phyloP scores from a whole-genome alignment of 2,329 filamentous ascomycete genomes.

The Cladophialophora yegresii region DNA sequence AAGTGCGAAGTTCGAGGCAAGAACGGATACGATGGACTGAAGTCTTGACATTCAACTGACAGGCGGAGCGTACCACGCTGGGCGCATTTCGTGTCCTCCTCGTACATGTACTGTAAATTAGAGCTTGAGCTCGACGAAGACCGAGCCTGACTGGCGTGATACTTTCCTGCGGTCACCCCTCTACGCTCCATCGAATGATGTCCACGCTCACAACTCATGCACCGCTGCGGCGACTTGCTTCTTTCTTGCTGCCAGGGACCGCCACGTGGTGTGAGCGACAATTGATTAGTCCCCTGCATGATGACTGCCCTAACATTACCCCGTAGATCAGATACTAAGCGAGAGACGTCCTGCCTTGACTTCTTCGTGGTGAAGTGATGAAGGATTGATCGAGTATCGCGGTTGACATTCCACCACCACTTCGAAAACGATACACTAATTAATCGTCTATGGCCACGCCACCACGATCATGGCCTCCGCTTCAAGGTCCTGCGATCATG shows the following conservation, averaged over 20 bases:
- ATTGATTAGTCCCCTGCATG: constrained; percentile 8
- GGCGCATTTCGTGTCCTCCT: not conserved
- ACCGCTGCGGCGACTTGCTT: not conserved
- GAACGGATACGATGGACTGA: not conserved
- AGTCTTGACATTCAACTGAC: not conserved
- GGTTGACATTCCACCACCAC: not conserved
- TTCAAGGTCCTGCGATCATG: not conserved
- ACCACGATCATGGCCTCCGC: not conserved
- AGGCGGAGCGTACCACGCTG: not conserved
- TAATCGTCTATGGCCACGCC: not conserved
- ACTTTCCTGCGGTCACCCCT: not conserved
- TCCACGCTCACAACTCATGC: not conserved
- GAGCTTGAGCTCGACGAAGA: not conserved
- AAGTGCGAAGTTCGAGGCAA: not conserved
- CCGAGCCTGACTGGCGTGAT: not conserved
- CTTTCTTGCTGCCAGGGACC: not conserved
- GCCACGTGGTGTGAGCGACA: constrained; percentile 3
- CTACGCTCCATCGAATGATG: not conserved
- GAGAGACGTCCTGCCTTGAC: not conserved
- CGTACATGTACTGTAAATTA: not conserved
- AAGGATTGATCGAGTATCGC: too few species aligned
- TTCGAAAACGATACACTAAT: not conserved
- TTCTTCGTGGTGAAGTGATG: not conserved
- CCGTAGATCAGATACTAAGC: too few species aligned
- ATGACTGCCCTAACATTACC: not conserved